Conservation (phyloP, 257 asterid species). For the Osmanthus fragrans region DNA sequence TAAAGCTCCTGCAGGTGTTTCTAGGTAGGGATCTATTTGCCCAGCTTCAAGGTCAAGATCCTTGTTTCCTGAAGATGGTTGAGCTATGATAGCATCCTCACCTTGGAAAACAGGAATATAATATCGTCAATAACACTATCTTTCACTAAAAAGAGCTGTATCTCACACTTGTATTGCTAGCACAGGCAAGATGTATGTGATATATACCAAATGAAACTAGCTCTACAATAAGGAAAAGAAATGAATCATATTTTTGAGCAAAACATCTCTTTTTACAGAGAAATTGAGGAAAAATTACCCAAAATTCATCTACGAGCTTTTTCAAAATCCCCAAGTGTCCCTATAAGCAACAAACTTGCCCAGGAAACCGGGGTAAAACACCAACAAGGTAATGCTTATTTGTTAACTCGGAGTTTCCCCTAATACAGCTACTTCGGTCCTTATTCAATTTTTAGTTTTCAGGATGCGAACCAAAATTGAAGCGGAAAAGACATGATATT, state of each 20-base stretch:
- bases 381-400: not conserved
- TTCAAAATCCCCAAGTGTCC: not conserved
- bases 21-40: constrained; percentile 63
- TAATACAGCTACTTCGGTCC: not conserved
- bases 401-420: not conserved
- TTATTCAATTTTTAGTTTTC: not conserved
- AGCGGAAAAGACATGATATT: not conserved
- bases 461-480: not conserved
- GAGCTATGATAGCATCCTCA: constrained; percentile 57
- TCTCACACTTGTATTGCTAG: not conserved
- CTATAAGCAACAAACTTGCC: not conserved
- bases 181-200: not conserved
- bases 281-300: constrained; percentile 7
- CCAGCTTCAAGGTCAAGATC: constrained; percentile 80
- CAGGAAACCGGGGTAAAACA: not conserved
- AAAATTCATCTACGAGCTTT: not conserved
- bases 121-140: constrained; percentile 19
- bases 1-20: constrained; percentile 63
- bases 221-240: constrained; percentile 1
- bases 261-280: constrained; percentile 1
- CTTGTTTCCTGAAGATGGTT: constrained; percentile 55
- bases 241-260: not conserved
- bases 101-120: constrained; percentile 41
- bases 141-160: constrained; percentile 19
- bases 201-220: constrained; percentile 11